These are phyloP conservation scores for Dysphania ambrosioides DNA, from an alignment of 148 eudicot species.

Conservation along the genomic window DNA sequence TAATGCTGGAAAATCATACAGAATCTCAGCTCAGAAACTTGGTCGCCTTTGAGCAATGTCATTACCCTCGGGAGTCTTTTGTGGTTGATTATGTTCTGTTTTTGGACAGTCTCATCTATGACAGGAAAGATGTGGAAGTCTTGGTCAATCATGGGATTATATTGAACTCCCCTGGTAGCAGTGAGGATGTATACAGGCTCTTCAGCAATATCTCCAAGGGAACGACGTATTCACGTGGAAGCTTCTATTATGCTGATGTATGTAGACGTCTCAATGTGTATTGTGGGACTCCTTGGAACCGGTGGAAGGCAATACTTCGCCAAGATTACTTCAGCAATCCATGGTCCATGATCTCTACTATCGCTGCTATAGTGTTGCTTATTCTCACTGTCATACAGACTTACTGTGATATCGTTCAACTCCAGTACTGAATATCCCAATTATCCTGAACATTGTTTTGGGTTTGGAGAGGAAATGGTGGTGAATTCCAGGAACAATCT, in stretches of 20 bases:
- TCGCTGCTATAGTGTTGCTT: slow-evolving; percentile 34
- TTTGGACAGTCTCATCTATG: slow-evolving; percentile 33
- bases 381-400: slow-evolving; percentile 38
- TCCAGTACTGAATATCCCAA: slow-evolving; percentile 16
- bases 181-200: slow-evolving; percentile 27
- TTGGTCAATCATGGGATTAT: slow-evolving; percentile 34
- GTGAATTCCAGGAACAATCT: not conserved
- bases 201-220: slow-evolving; percentile 36
- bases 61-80: slow-evolving; percentile 34
- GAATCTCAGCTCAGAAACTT: slow-evolving; percentile 37
- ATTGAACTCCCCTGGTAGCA: slow-evolving; percentile 34
- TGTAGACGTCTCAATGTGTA: slow-evolving; percentile 28
- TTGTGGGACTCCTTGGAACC: slow-evolving; percentile 29
- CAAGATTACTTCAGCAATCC: slow-evolving; percentile 43
- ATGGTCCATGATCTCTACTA: slow-evolving; percentile 36
- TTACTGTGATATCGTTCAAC: slow-evolving; percentile 30
- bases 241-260: slow-evolving; percentile 33
- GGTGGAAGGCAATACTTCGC: slow-evolving; percentile 38
- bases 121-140: slow-evolving; percentile 31
- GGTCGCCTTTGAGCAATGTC: slow-evolving; percentile 39
- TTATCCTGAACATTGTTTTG: not conserved
- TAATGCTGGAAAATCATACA: slow-evolving; percentile 28
- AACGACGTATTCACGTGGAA: slow-evolving; percentile 28
- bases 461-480: not conserved
- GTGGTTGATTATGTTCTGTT: slow-evolving; percentile 33